A percentile compares a stretch with the other conserved stretches of the same genome.
These are phyloP conservation scores for Lachancea sp. DNA, from an alignment of 805 yeast genomes.

Conservation along the genomic window DNA sequence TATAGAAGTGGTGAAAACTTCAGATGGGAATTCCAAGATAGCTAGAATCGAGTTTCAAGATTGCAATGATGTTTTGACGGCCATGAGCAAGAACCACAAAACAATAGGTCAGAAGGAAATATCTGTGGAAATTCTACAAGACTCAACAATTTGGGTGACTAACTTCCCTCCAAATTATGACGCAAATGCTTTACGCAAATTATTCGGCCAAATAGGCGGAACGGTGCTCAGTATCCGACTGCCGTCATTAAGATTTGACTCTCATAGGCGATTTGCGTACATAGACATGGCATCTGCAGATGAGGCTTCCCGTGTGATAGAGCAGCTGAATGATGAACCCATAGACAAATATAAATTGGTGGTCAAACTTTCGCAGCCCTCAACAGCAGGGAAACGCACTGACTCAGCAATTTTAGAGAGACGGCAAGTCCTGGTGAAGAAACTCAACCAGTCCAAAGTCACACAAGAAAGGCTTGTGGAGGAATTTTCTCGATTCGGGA, in stretches of 20 bases:
- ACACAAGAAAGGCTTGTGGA: conserved; percentile 35
- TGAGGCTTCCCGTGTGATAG: conserved; percentile 42
- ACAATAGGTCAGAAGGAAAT: conserved; percentile 39
- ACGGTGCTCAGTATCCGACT: conserved; percentile 47
- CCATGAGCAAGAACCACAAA: conserved; percentile 55
- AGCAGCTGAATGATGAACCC: conserved; percentile 35
- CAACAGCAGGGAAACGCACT: conserved; percentile 35
- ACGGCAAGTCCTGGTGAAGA: conserved; percentile 51
- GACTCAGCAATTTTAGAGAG: conserved; percentile 45
- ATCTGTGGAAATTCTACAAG: conserved; percentile 38
- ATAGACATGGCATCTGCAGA: conserved; percentile 45
- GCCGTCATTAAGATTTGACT: conserved; percentile 53
- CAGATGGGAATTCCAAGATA: conserved; percentile 18
- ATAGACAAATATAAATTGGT: conserved; percentile 39
- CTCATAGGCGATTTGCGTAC: conserved; percentile 66
- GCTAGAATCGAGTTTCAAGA: conserved; percentile 57
- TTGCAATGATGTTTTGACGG: conserved; percentile 45
- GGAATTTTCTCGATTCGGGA: conserved; percentile 46
- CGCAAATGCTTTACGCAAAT: conserved; percentile 32
- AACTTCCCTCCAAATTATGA: conserved; percentile 59
- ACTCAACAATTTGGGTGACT: conserved; percentile 62
- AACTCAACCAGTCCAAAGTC: conserved; percentile 42
- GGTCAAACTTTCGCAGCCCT: conserved; percentile 60
- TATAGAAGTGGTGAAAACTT: conserved; percentile 26
- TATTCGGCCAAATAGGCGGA: conserved; percentile 39